Percentiles rank a stretch among this genome's conserved stretches.
phyloP scores from a whole-genome alignment of 164 flowering plant species.

The Vitis labrusca region DNA sequence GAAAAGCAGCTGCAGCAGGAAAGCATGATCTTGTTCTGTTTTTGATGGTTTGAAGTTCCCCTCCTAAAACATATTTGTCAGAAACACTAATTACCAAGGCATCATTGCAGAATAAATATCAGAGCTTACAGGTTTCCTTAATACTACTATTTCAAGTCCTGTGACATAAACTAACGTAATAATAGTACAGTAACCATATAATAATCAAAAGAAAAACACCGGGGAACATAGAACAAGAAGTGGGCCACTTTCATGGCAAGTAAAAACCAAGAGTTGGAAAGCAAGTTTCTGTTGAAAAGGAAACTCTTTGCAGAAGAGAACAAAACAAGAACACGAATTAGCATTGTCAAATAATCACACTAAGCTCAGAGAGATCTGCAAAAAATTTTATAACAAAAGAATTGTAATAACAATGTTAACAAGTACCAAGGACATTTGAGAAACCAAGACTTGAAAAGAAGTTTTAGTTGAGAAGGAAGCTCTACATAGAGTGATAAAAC shows the following conservation, averaged over 20 bases:
- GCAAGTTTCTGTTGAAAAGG: neutral
- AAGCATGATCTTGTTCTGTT: constrained; percentile 76
- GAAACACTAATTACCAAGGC: constrained; percentile 6
- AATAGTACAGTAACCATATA: too few species aligned
- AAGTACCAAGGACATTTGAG: too few species aligned
- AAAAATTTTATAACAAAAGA: neutral
- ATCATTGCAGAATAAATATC: neutral
- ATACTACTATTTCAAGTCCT: neutral
- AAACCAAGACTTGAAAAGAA: too few species aligned
- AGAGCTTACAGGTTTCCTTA: too few species aligned
- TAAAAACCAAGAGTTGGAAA: neutral
- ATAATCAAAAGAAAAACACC: too few species aligned
- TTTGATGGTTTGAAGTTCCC: constrained; percentile 81
- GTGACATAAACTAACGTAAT: neutral
- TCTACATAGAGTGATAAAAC: too few species aligned
- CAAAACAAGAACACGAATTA: neutral
- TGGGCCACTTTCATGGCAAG: too few species aligned
- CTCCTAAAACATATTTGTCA: constrained; percentile 54
- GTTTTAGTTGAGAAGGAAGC: too few species aligned
- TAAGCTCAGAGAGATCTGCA: neutral
- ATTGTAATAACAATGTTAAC: neutral
- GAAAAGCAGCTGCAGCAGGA: constrained; percentile 88
- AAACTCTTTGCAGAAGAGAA: neutral
- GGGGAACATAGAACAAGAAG: neutral
- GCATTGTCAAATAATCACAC: neutral